phyloP scores from a whole-genome alignment of 305 asterid genomes.

The Fraxinus angustifolia region DNA sequence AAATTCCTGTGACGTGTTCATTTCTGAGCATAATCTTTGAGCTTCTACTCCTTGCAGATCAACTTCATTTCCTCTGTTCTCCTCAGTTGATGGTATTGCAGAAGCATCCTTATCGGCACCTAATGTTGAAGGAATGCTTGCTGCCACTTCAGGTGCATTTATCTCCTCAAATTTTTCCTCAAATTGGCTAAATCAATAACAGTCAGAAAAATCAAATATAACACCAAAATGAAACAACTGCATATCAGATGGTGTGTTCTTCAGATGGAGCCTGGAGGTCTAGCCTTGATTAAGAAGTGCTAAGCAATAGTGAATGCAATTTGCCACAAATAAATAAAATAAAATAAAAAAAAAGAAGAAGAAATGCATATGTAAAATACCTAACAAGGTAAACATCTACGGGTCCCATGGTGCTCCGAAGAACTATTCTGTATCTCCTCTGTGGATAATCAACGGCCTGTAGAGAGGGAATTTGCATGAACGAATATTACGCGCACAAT shows the following conservation, averaged over 20 bases:
- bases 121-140: constrained; percentile 52
- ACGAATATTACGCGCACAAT: not conserved
- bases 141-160: constrained; percentile 49
- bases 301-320: not conserved
- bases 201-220: constrained; percentile 15
- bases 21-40: constrained; percentile 48
- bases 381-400: not conserved
- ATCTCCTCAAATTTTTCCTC: constrained; percentile 88
- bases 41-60: constrained; percentile 45
- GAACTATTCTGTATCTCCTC: not conserved
- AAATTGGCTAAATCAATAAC: constrained; percentile 54
- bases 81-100: constrained; percentile 34
- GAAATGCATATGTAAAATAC: constrained; percentile 9
- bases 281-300: constrained; percentile 11
- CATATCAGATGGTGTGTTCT: constrained; percentile 11
- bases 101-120: constrained; percentile 40
- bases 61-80: constrained; percentile 40
- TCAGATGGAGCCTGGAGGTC: not conserved
- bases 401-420: not conserved
- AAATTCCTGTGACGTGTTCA: constrained; percentile 70
- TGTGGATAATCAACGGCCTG: constrained; percentile 83
- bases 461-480: constrained; percentile 13
- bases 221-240: not conserved
- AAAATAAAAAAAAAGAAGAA: not conserved
- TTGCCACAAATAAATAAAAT: not conserved